A percentile compares a stretch with the other conserved stretches of the same genome.
phyloP scores from a whole-genome alignment of 2,329 filamentous ascomycete species.

The Daldinia sp. region DNA sequence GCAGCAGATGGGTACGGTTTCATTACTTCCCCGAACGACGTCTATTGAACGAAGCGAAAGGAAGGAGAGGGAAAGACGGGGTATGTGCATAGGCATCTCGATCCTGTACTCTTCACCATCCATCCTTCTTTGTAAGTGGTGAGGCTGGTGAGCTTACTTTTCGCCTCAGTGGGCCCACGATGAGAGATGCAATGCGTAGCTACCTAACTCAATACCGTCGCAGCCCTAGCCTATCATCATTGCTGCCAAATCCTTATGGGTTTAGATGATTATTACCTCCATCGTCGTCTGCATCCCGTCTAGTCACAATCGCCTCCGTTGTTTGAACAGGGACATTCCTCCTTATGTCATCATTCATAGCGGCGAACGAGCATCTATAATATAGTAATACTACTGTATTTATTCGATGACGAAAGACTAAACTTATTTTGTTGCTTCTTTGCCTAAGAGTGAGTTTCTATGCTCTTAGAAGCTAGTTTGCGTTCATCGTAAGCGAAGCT shows the following conservation, averaged over 20 bases:
- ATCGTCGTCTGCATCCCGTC: background rate
- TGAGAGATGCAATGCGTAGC: constrained; percentile 21
- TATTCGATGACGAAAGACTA: background rate
- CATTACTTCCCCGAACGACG: constrained; percentile 7
- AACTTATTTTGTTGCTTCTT: background rate
- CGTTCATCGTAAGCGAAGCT: no score
- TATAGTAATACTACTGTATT: background rate
- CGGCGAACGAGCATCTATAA: background rate
- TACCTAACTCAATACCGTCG: background rate
- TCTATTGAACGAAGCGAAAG: background rate
- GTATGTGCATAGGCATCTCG: constrained; percentile 6
- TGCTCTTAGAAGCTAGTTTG: no score
- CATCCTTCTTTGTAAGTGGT: background rate
- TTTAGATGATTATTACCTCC: background rate
- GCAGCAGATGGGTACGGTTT: constrained; percentile 31
- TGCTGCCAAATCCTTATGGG: background rate
- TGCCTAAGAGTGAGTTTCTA: no score
- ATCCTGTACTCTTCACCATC: constrained; percentile 1
- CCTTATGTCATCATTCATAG: background rate
- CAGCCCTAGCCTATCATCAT: background rate
- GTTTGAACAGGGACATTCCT: background rate
- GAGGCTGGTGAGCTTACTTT: constrained; percentile 24
- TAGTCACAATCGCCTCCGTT: background rate
- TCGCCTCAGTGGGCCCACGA: constrained; percentile 23
- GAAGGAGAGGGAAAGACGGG: background rate